These are phyloP conservation scores for Pythium dissotocum DNA, from an alignment of 352 stramenopile species.

Conservation along the genomic window DNA sequence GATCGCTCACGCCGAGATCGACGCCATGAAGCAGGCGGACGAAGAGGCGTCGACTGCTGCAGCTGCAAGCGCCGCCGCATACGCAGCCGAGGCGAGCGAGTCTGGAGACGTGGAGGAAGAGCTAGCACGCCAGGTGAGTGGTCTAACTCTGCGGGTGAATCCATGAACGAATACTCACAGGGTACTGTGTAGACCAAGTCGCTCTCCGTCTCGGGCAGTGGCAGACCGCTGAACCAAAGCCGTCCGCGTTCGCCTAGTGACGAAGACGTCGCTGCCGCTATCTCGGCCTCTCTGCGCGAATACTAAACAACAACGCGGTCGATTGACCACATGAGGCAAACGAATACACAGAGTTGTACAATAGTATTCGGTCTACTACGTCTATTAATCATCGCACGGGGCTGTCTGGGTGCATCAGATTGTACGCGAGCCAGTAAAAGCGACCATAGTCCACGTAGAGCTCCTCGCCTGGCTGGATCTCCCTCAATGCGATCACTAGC, in stretches of 20 bases:
- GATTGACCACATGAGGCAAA: background rate
- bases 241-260: slow-evolving; percentile 42
- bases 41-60: slow-evolving; percentile 11
- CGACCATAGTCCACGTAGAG: slow-evolving; percentile 84
- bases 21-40: slow-evolving; percentile 44
- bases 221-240: slow-evolving; percentile 29
- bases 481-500: slow-evolving; percentile 55
- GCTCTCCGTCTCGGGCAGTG: slow-evolving; percentile 46
- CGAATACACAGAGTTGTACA: background rate
- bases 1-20: slow-evolving; percentile 61
- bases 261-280: slow-evolving; percentile 64
- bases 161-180: no score
- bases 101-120: slow-evolving; percentile 41
- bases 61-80: slow-evolving; percentile 1
- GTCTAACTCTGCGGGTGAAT: no score
- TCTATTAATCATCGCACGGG: slow-evolving; percentile 41
- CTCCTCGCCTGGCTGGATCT: slow-evolving; percentile 63
- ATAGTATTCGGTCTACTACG: background rate
- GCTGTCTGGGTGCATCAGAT: slow-evolving; percentile 58
- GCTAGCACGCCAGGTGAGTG: slow-evolving; percentile 43
- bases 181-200: slow-evolving; percentile 14
- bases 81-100: slow-evolving; percentile 22
- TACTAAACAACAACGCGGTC: slow-evolving; percentile 33
- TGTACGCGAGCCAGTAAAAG: slow-evolving; percentile 82
- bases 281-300: slow-evolving; percentile 62